phyloP scores from a whole-genome alignment of 2,329 filamentous ascomycete genomes.

The Xylaria sp. region DNA sequence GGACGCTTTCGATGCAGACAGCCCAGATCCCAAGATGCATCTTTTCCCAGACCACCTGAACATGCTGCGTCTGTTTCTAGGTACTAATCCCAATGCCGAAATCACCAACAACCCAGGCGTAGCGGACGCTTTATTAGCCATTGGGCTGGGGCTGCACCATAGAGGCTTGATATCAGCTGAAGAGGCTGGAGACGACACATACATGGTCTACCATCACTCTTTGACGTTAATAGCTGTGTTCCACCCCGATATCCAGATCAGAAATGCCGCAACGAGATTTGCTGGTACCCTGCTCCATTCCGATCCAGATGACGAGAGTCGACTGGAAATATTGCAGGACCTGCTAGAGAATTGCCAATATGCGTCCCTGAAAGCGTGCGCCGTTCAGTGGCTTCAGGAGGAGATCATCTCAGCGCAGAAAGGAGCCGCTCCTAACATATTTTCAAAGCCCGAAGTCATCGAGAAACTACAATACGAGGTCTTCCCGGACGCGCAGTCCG shows the following conservation, averaged over 20 bases:
- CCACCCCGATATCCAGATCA: slow-evolving; percentile 59
- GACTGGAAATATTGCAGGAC: slow-evolving; percentile 67
- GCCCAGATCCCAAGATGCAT: slow-evolving; percentile 57
- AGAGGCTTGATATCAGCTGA: slow-evolving; percentile 49
- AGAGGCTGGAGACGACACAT: slow-evolving; percentile 46
- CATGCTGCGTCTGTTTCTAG: slow-evolving; percentile 60
- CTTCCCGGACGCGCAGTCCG: slow-evolving; percentile 61
- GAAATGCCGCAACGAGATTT: slow-evolving; percentile 60
- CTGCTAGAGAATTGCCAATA: slow-evolving; percentile 70
- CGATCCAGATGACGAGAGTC: slow-evolving; percentile 63
- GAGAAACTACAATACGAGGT: slow-evolving; percentile 66
- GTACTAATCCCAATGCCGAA: slow-evolving; percentile 53
- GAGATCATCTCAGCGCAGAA: slow-evolving; percentile 58
- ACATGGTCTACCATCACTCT: slow-evolving; percentile 66
- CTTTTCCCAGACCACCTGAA: slow-evolving; percentile 66
- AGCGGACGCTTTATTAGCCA: slow-evolving; percentile 63
- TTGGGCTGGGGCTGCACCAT: slow-evolving; percentile 65
- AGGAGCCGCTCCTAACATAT: slow-evolving; percentile 45
- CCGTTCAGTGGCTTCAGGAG: slow-evolving; percentile 67
- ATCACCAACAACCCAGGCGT: slow-evolving; percentile 59
- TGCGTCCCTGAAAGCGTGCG: slow-evolving; percentile 65
- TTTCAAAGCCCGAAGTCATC: slow-evolving; percentile 60
- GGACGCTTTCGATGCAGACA: slow-evolving; percentile 63
- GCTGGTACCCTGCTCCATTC: slow-evolving; percentile 62
- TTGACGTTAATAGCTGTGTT: slow-evolving; percentile 63